phyloP scores from a whole-genome alignment of 2,329 filamentous ascomycete species.

The Daldinia eschscholtzii region DNA sequence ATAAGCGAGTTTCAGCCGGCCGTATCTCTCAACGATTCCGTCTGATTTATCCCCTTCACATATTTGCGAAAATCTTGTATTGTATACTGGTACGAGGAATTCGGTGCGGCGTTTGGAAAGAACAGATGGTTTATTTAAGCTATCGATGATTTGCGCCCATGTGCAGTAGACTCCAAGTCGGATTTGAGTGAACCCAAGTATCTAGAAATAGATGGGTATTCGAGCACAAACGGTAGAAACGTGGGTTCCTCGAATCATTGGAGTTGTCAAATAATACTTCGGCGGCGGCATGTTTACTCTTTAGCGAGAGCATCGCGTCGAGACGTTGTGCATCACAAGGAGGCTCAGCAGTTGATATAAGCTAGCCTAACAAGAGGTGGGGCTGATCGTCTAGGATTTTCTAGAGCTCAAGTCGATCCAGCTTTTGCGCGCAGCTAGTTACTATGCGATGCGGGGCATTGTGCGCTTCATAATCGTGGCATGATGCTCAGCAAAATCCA shows the following conservation, averaged over 20 bases:
- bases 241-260: not conserved
- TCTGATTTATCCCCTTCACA: not conserved
- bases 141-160: constrained; percentile 11
- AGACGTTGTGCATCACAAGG: constrained; percentile 33
- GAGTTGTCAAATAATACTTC: not conserved
- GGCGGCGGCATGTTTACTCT: constrained; percentile 1
- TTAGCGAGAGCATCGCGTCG: constrained; percentile 27
- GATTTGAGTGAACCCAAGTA: constrained; percentile 6
- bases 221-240: constrained; percentile 2
- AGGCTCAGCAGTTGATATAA: constrained; percentile 27
- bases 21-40: not conserved
- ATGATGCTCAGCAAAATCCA: constrained; percentile 20
- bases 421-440: constrained; percentile 38
- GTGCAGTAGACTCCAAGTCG: constrained; percentile 10
- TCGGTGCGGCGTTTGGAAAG: not conserved
- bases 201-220: constrained; percentile 16
- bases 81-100: constrained; percentile 10
- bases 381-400: constrained; percentile 47
- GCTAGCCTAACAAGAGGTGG: constrained; percentile 38
- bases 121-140: constrained; percentile 22
- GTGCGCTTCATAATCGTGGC: constrained; percentile 29
- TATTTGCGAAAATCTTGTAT: constrained; percentile 4
- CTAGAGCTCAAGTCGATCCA: constrained; percentile 43
- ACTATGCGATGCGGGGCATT: constrained; percentile 47
- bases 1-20: constrained; percentile 1